Base-by-base conservation (phyloP, 139 green algal genomes). In the Ettlia oleoabundans region DNA sequence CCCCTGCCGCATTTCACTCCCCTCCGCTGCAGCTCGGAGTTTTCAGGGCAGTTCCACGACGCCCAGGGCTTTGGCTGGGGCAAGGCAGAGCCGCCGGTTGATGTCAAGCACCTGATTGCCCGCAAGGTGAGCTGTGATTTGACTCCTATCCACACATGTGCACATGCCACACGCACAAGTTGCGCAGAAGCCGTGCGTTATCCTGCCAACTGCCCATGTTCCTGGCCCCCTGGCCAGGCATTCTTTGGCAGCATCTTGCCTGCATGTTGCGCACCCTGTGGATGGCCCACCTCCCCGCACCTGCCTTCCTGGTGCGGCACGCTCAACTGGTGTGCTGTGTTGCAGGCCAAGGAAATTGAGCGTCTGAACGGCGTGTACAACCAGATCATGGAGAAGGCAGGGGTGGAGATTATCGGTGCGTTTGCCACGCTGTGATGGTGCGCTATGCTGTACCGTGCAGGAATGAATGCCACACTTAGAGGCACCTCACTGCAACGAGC, bases 301-400 rank as follows among this genome's bases (percentile, higher is more conserved):
- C 35, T 68, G 51, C 9, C 42, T 7, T 42, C n/a, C 40, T n/a
- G n/a, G 35, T 26, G 19, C 43, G 33, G 24, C 69, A 40, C 41
- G n/a, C n/a, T 41, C 33, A 1, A 33, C 52, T 62, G 51, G 53
- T 51, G 37, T 32, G 35, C 53, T 51, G 4, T 40, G 75, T 43
- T 79, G 69, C 79, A 99, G 92, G 90, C 89, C 42, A 96, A 96
- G 78, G 97, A 99, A 88, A 86, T 99, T 28, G 76, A 91, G 72
- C 89, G 97, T 0, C 90, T 99, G 3, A 98, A 98, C 83, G 80
- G 80, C 24, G 94, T 97, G 2, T 99, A 99, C 86, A 92, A 91
- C 74, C 94, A 92, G 82, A 95, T 96, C 3, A 87, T 98, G 8
- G 85, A 83, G n/a, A 92, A 92, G 55, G 92, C 95, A 32, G 90